phyloP scores from a whole-genome alignment of 1,284 basidiomycete genomes.

The Rhodotorula glutinis region DNA sequence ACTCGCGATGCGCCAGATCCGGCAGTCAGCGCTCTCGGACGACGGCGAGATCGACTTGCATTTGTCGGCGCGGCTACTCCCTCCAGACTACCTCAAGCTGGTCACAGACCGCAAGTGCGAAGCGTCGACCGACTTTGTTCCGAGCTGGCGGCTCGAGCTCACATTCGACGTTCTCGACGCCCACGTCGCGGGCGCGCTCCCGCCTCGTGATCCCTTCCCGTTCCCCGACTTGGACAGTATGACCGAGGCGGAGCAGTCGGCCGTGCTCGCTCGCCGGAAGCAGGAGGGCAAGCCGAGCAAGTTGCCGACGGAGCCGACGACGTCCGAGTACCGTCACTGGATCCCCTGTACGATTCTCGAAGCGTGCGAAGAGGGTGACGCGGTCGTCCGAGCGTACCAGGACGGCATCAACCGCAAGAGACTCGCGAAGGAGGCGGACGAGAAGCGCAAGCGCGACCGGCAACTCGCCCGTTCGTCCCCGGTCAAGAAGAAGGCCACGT shows the following conservation, averaged over 20 bases:
- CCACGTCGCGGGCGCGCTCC: conserved; percentile 3
- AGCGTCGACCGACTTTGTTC: conserved; percentile 13
- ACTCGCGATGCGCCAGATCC: conserved; percentile 13
- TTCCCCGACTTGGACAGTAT: conserved; percentile 5
- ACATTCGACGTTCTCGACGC: conserved; percentile 2
- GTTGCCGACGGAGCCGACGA: not conserved
- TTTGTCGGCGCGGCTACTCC: not conserved
- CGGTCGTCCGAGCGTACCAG: not conserved
- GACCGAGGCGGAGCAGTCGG: not conserved
- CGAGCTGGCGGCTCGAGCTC: conserved; percentile 31
- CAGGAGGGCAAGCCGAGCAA: not conserved
- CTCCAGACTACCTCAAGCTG: not conserved
- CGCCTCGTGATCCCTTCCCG: conserved; percentile 11
- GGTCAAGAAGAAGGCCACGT: not conserved
- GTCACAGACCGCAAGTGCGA: conserved; percentile 20
- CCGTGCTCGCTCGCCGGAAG: not conserved
- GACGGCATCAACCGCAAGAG: not conserved
- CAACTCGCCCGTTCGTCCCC: not conserved
- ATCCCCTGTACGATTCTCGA: conserved; percentile 13
- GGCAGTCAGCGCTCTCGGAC: conserved; percentile 7
- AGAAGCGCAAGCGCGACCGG: not conserved
- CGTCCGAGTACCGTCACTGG: conserved; percentile 18
- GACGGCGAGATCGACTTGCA: not conserved
- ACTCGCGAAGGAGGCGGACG: conserved; percentile 5
- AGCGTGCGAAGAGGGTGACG: not conserved